Conservation (phyloP, 2,329 filamentous ascomycete species). For the Stagonosporopsis vannaccii region DNA sequence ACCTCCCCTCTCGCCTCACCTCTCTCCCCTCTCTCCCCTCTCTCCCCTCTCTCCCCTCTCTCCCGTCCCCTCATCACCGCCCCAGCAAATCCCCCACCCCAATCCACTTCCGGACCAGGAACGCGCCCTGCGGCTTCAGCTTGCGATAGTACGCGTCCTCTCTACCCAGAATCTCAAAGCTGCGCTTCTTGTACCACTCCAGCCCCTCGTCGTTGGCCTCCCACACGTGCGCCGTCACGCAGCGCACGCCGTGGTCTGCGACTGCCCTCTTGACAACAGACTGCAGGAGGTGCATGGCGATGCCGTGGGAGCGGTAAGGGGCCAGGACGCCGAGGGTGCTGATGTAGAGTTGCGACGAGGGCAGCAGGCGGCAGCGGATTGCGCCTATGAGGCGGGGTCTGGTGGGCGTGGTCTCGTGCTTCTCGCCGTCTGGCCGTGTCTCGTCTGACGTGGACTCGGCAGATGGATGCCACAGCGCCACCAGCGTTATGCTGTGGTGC, state of each 20-base stretch:
- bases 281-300: conserved; percentile 63
- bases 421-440: neutral
- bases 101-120: conserved; percentile 58
- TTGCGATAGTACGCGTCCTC: conserved; percentile 67
- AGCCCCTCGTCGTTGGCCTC: conserved; percentile 67
- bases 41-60: neutral
- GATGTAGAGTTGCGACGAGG: conserved; percentile 62
- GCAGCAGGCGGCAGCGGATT: conserved; percentile 56
- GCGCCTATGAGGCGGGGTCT: conserved; percentile 54
- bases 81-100: conserved; percentile 45
- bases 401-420: conserved; percentile 9
- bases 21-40: neutral
- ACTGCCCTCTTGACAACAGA: conserved; percentile 56
- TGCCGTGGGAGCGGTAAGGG: conserved; percentile 64
- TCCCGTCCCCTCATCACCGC: neutral
- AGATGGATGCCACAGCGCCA: conserved; percentile 62
- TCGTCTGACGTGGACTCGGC: neutral
- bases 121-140: conserved; percentile 63
- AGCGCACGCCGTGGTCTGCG: conserved; percentile 58
- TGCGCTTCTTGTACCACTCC: conserved; percentile 66
- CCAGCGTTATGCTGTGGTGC: conserved; percentile 62
- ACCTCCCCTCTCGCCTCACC: too few species aligned
- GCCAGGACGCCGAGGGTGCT: conserved; percentile 67
- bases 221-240: conserved; percentile 69
- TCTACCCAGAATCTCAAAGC: conserved; percentile 60